These are phyloP conservation scores for Sphaerostilbella broomeana DNA, from an alignment of 2,329 filamentous ascomycete genomes.

Conservation along the genomic window DNA sequence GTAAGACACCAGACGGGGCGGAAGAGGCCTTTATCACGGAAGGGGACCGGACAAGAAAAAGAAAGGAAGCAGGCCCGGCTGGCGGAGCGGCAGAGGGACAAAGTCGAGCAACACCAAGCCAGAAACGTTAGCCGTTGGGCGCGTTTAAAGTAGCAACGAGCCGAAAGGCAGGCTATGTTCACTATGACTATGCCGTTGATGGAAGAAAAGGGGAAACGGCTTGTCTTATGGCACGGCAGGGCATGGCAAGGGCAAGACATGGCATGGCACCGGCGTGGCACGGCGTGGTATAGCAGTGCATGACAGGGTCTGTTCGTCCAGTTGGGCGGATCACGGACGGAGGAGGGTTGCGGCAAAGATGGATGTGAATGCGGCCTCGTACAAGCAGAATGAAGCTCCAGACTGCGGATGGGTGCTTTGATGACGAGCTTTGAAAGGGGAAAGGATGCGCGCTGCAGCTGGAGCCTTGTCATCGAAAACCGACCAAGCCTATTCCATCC, in stretches of 20 bases:
- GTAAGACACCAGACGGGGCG: not conserved
- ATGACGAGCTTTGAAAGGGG: not conserved
- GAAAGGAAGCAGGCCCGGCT: not conserved
- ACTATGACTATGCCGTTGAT: too few relatives aligned
- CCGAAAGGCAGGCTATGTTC: too few relatives aligned
- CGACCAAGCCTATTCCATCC: too few relatives aligned
- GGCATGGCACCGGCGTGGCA: constrained; percentile 5
- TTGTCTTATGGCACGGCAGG: constrained; percentile 9
- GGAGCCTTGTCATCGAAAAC: too few relatives aligned
- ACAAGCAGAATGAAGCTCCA: not conserved
- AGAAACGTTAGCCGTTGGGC: too few relatives aligned
- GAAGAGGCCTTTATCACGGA: not conserved
- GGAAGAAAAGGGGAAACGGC: not conserved
- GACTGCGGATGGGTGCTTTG: too few relatives aligned
- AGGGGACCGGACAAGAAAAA: not conserved
- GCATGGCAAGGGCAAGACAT: constrained; percentile 10
- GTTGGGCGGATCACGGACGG: too few relatives aligned
- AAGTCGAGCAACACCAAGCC: not conserved
- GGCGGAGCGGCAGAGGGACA: not conserved
- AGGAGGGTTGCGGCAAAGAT: not conserved
- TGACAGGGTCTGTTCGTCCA: constrained; percentile 5
- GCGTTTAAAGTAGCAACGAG: too few relatives aligned
- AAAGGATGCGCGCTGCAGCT: not conserved
- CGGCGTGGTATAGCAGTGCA: constrained; percentile 8
- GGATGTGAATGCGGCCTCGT: not conserved